These are phyloP conservation scores for Brassica nigra DNA, from an alignment of 345 rosid genomes.

Conservation along the genomic window DNA sequence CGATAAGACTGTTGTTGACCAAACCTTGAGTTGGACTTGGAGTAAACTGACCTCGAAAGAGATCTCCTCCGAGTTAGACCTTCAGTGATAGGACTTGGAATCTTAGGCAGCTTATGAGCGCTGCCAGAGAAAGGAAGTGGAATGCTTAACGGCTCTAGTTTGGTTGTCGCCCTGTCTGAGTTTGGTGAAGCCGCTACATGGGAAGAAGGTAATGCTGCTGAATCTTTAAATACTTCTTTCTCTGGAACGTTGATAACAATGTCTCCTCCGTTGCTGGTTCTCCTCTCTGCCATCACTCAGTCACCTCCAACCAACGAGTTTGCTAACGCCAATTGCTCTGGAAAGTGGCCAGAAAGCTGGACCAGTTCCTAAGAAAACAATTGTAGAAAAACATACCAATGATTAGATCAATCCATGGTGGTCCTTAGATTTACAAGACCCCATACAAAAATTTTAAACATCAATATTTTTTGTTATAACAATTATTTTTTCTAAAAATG, in stretches of 20 bases:
- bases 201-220: background rate
- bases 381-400: background rate
- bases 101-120: background rate
- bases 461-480: no score
- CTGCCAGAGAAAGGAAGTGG: slow-evolving; percentile 35
- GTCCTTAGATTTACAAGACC: no score
- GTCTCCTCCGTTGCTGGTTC: slow-evolving; percentile 17
- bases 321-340: background rate
- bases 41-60: slow-evolving; percentile 40
- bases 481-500: no score
- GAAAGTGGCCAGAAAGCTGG: background rate
- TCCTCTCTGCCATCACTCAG: slow-evolving; percentile 23
- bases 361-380: slow-evolving; percentile 20
- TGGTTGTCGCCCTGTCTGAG: background rate
- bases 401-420: background rate
- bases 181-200: background rate
- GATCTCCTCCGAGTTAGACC: slow-evolving; percentile 44
- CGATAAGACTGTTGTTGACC: slow-evolving; percentile 52
- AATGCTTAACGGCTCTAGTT: slow-evolving; percentile 18
- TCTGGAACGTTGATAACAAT: slow-evolving; percentile 34
- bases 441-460: no score
- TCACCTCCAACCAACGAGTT: slow-evolving; percentile 9
- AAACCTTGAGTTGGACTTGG: slow-evolving; percentile 81
- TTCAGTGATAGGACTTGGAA: slow-evolving; percentile 45
- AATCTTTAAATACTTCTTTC: background rate